Evolutionary conservation across 257 asterid species (phyloP), one percentile per base, ranked within the genome.

Genomic region (Anisodus tanguticus): DNA sequence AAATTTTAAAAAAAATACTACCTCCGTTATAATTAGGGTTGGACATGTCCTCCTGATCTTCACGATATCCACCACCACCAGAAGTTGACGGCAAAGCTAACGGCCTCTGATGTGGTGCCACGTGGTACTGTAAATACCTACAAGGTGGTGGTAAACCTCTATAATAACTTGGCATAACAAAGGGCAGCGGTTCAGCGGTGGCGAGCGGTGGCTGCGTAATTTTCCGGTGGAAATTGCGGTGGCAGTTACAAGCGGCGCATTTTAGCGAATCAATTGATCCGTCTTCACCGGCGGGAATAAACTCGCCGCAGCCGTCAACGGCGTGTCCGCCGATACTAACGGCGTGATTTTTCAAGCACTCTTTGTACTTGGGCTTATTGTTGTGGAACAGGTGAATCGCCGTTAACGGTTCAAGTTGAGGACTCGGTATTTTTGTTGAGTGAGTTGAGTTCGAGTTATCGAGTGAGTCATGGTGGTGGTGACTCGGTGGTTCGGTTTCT

Each of bases 151-250:
- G 69, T 68, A 77, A 15, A 19, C 26, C 53, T 53, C 64, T 77
- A 9, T 74, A 74, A 59, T 74, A 74, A 8, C 31, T 17, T 35
- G 59, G 59, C 39, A 67, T 11, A 39, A 68, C 84, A 70, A 82
- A 82, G n/a, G 53, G 68, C 45, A 9, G 13, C 80, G 6, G 62
- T 64, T 15, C 81, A 83, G 43, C 35, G 35, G 35, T 31, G 35
- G 35, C 35, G 35, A 31, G 35, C 1, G 35, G 35, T 31, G 35
- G 35, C 35, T 1, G 2, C 0, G 35, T 31, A 31, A 91, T 93
- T 79, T 91, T 90, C 16, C 97, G 92, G 94, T 94, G 98, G 92
- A 94, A 94, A 78, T 94, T 94, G 15, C 98, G 97, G 92, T 94
- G 98, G 89, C 97, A 94, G 83, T 62, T 81, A 87, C 98, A 94